Conservation (phyloP, 441 rosid genomes). For the Raphanus hybrid region DNA sequence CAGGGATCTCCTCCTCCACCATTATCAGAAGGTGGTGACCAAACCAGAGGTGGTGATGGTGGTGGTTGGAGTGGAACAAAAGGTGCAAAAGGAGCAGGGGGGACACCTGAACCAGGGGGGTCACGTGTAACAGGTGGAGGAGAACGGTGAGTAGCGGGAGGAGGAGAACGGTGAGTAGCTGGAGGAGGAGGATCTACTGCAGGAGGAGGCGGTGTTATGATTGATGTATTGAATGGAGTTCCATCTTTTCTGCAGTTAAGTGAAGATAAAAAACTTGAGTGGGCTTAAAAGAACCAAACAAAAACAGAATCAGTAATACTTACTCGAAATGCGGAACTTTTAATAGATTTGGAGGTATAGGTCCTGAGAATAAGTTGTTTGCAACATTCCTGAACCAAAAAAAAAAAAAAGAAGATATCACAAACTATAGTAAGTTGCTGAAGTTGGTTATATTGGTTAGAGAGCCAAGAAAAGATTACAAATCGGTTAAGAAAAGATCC, state of each 20-base stretch:
- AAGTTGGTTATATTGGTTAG: too few species aligned
- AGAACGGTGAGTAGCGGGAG: too few species aligned
- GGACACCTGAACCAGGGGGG: conserved; percentile 41
- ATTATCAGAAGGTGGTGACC: conserved; percentile 53
- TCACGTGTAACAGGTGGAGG: conserved; percentile 8
- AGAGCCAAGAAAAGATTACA: too few species aligned
- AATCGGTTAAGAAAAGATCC: conserved; percentile 36
- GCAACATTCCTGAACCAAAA: conserved; percentile 67
- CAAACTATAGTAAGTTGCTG: too few species aligned
- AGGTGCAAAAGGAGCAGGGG: conserved; percentile 34
- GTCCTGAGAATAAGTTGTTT: conserved; percentile 89
- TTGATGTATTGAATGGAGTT: too few species aligned
- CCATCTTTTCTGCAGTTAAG: too few species aligned
- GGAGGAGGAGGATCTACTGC: too few species aligned
- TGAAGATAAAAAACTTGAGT: too few species aligned
- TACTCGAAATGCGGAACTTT: conserved; percentile 80
- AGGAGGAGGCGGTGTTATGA: too few species aligned
- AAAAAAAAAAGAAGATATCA: conserved; percentile 33
- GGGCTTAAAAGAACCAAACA: background rate
- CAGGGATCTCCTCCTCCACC: conserved; percentile 39
- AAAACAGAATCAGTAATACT: conserved; percentile 13
- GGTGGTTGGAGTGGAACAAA: conserved; percentile 28
- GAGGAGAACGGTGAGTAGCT: too few species aligned
- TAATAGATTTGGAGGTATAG: conserved; percentile 54
- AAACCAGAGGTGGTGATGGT: conserved; percentile 41